Conservation (phyloP, 1,284 basidiomycete genomes). For the Trichosporon sp. region DNA sequence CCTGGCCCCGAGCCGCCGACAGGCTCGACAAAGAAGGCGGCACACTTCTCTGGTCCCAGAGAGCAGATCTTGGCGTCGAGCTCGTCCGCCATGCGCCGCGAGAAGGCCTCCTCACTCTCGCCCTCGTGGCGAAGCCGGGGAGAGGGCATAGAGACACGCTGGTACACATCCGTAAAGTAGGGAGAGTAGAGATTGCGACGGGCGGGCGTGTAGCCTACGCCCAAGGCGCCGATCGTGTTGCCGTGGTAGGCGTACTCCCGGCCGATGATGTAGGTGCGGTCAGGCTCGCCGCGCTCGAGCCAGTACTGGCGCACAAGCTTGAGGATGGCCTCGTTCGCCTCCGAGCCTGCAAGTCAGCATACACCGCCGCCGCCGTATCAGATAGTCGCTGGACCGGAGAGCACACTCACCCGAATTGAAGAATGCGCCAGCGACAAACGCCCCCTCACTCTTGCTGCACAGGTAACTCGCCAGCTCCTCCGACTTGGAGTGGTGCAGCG, state of each 20-base stretch:
- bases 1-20: constrained; percentile 72
- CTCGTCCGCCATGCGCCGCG: constrained; percentile 66
- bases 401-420: constrained; percentile 22
- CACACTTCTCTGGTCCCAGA: constrained; percentile 69
- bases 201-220: constrained; percentile 23
- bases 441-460: constrained; percentile 21
- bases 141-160: constrained; percentile 51
- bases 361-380: neutral
- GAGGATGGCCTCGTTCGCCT: constrained; percentile 32
- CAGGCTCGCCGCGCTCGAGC: constrained; percentile 61
- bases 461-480: constrained; percentile 26
- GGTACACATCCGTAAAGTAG: constrained; percentile 47
- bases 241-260: constrained; percentile 75
- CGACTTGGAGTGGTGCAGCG: constrained; percentile 15
- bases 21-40: constrained; percentile 42
- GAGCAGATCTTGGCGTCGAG: constrained; percentile 75
- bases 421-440: constrained; percentile 29
- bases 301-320: constrained; percentile 39
- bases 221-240: constrained; percentile 59
- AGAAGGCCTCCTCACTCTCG: constrained; percentile 72
- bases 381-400: too few relatives aligned
- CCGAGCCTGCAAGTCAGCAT: constrained; percentile 18
- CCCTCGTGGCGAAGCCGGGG: constrained; percentile 55
- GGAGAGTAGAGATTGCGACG: constrained; percentile 53
- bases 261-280: constrained; percentile 72